These are phyloP conservation scores for Tinospora cordifolia DNA, from an alignment of 164 flowering plant species.

Conservation along the genomic window DNA sequence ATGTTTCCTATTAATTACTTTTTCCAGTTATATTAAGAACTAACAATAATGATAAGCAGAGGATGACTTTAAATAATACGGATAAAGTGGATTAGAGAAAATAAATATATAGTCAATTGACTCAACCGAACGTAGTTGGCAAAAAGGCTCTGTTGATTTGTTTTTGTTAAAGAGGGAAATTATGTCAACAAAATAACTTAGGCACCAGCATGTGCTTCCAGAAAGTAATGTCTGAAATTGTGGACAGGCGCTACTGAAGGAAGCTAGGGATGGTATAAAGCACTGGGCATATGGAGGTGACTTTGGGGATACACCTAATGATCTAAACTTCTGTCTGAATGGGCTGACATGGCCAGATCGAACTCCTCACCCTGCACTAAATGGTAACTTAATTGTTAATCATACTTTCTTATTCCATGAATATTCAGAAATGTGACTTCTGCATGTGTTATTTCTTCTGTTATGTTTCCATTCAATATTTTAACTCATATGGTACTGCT, in stretches of 20 bases:
- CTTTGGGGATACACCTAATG: slow-evolving; percentile 91
- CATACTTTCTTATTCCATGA: not conserved
- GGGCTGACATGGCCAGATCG: slow-evolving; percentile 93
- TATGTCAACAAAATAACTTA: not conserved
- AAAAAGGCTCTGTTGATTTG: not conserved
- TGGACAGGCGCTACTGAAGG: slow-evolving; percentile 64
- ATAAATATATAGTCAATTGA: too few relatives aligned
- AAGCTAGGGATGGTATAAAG: slow-evolving; percentile 48
- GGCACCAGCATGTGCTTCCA: not conserved
- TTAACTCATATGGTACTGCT: slow-evolving; percentile 1
- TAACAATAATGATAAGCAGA: too few relatives aligned
- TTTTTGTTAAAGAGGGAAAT: not conserved
- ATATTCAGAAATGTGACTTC: not conserved
- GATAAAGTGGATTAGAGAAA: too few relatives aligned
- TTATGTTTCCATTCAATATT: not conserved
- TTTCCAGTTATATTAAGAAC: too few relatives aligned
- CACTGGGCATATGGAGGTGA: slow-evolving; percentile 99
- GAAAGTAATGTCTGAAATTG: slow-evolving; percentile 1
- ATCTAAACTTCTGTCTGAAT: slow-evolving; percentile 83
- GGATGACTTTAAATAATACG: too few relatives aligned
- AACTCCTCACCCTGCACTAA: slow-evolving; percentile 83
- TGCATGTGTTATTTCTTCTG: not conserved
- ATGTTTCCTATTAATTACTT: too few relatives aligned
- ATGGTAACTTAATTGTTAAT: slow-evolving; percentile 39
- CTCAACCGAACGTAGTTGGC: too few relatives aligned